phyloP scores from a whole-genome alignment of 257 asterid species.

The Hygrophila difformis region DNA sequence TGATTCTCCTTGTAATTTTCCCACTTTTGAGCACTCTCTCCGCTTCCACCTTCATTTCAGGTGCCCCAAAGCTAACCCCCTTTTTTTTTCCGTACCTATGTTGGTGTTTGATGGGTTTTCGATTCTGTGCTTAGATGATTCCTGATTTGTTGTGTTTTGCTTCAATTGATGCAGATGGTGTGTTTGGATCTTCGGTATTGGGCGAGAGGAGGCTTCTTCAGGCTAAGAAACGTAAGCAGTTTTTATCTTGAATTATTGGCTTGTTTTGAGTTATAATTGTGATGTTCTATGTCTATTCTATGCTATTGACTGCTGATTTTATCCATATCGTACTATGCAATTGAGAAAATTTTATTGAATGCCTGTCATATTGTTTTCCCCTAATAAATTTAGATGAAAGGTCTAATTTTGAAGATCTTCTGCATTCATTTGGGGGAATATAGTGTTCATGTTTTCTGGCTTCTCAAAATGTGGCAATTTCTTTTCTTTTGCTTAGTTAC shows the following conservation, averaged over 20 bases:
- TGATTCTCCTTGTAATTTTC: background rate
- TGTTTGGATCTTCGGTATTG: constrained; percentile 35
- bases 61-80: background rate
- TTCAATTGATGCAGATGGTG: constrained; percentile 35
- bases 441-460: background rate
- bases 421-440: background rate
- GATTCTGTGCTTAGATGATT: constrained; percentile 1
- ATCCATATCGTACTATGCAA: background rate
- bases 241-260: constrained; percentile 6
- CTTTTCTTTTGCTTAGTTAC: background rate
- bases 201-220: constrained; percentile 67
- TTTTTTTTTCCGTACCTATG: background rate
- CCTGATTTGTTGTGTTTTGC: background rate
- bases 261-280: background rate
- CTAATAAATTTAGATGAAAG: no score
- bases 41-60: constrained; percentile 2
- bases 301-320: no score
- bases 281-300: background rate
- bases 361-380: no score
- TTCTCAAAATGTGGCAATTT: background rate
- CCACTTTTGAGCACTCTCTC: background rate
- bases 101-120: constrained; percentile 6
- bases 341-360: constrained; percentile 8
- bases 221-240: constrained; percentile 44
- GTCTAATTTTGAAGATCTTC: background rate